Base-by-base conservation (phyloP, 169 alveolate genomes). In the Babesia caballi region DNA sequence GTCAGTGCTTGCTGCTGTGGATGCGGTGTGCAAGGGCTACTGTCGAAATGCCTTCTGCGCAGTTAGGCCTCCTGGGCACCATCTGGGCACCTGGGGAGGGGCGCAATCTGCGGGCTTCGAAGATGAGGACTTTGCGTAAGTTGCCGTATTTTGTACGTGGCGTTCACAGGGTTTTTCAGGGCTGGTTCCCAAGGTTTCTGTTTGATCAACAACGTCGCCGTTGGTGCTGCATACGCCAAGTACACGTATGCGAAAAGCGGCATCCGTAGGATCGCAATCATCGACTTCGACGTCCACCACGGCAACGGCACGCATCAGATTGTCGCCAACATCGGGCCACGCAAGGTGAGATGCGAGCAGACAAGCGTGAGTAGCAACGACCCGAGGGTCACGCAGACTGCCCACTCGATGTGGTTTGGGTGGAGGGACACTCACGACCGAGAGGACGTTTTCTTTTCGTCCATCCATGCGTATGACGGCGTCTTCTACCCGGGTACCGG, bases 291-390 rank as follows among this genome's bases (percentile, higher is more conserved):
- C 60, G 97, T 97, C 11, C 99, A 98, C 83, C 99, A 98, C 85
- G 99, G 99, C 17, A 98, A 98, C 84, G 99, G 99, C n/a, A 98
- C 99, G 4, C 99, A 98, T 65, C 98, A 95, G 61, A 94, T 96
- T 15, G 92, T 97, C 0, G 89, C 92, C 40, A 92, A 91, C 51
- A 74, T 91, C 28, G 94, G 94, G 36, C 84, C 84, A 57, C 89
- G 84, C 32, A 73, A 71, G 56, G 81, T 90, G 7, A 72, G 60
- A 72, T 33, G 83, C 21, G 50, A 28, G 4, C 2, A n/a, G 8
- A 33, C 8, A 4, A 59, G 30, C 28, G 1, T 14, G 0, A 35
- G 21, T 19, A 4, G 19, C 47, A 5, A 27, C n/a, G 61, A 56
- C 9, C 44, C 78, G 3, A 42, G 17, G 19, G 30, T 47, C 11